These are phyloP conservation scores for Setaria viridis DNA, from an alignment of 202 grass and related monocot genomes.

Conservation along the genomic window DNA sequence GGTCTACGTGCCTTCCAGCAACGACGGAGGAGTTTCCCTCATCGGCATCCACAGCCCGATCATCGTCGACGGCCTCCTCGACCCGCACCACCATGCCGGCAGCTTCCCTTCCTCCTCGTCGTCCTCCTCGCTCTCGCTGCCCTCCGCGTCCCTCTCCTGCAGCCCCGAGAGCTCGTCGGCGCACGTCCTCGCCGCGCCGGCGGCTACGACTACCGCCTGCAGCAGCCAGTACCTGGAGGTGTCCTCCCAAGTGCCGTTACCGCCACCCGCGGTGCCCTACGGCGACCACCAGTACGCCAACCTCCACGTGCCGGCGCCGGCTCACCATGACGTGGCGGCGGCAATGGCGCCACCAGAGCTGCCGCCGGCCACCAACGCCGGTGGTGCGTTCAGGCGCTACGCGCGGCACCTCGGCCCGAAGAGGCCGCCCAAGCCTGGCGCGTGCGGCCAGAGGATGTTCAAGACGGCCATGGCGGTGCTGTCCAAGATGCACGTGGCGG, in stretches of 20 bases:
- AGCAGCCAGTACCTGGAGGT: slow-evolving; percentile 46
- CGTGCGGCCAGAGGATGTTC: slow-evolving; percentile 65
- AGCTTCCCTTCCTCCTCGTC: slow-evolving; percentile 45
- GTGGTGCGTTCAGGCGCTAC: slow-evolving; percentile 55
- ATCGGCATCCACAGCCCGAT: background rate
- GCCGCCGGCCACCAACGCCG: background rate
- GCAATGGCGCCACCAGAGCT: background rate
- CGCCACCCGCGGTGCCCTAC: background rate
- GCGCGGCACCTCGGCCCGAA: slow-evolving; percentile 30
- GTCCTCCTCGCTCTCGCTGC: slow-evolving; percentile 42
- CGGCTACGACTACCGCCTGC: background rate
- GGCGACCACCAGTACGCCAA: slow-evolving; percentile 30
- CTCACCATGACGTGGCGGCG: too few relatives aligned
- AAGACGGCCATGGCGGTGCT: slow-evolving; percentile 64
- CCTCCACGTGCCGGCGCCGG: slow-evolving; percentile 5
- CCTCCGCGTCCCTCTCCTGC: slow-evolving; percentile 53
- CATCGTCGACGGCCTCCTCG: slow-evolving; percentile 27
- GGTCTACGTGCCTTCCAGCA: slow-evolving; percentile 42
- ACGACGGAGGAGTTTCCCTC: slow-evolving; percentile 3
- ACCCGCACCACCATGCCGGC: slow-evolving; percentile 14
- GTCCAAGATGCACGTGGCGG: slow-evolving; percentile 39
- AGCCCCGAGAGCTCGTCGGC: slow-evolving; percentile 36
- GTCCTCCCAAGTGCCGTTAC: slow-evolving; percentile 45
- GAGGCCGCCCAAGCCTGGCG: background rate
- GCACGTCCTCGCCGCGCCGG: slow-evolving; percentile 16